Evolutionary conservation across 202 grass and related monocot species (phyloP).

Genomic region (Saccharum hybrid): DNA sequence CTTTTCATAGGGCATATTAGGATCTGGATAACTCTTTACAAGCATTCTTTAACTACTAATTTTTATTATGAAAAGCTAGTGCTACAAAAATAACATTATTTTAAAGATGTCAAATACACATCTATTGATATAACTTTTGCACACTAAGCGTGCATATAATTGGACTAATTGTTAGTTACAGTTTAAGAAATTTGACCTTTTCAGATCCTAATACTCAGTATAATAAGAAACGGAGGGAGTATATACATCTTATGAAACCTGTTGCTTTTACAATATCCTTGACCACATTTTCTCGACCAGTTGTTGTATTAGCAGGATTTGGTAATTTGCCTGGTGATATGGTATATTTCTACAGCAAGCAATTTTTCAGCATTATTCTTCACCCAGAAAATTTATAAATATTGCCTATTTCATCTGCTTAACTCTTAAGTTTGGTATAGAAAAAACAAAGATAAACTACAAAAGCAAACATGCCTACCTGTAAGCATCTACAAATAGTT

Average conservation of each 20-base stretch:
- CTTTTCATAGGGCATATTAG: background rate
- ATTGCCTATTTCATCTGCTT: background rate
- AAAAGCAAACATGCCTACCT: slow-evolving; percentile 1
- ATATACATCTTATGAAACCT: slow-evolving; percentile 31
- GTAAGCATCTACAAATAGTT: slow-evolving; percentile 23
- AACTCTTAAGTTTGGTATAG: slow-evolving; percentile 1
- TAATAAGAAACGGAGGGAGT: background rate
- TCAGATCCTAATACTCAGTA: background rate
- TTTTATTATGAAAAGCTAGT: background rate
- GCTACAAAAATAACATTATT: background rate
- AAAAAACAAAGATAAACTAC: slow-evolving; percentile 25
- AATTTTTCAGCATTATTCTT: slow-evolving; percentile 28
- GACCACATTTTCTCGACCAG: slow-evolving; percentile 58
- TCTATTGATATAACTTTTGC: background rate
- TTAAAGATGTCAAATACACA: background rate
- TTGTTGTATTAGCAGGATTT: slow-evolving; percentile 92
- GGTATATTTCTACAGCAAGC: slow-evolving; percentile 52
- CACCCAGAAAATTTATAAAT: slow-evolving; percentile 9
- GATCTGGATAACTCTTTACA: background rate
- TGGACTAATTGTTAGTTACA: background rate
- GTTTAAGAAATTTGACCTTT: background rate
- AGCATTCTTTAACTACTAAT: background rate
- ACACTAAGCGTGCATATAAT: background rate
- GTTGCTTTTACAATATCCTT: slow-evolving; percentile 46
- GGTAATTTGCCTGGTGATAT: slow-evolving; percentile 98